Percentiles rank a stretch among this genome's conserved stretches.
phyloP scores from a whole-genome alignment of 352 stramenopile species.

The Globisporangium paroecandrum region DNA sequence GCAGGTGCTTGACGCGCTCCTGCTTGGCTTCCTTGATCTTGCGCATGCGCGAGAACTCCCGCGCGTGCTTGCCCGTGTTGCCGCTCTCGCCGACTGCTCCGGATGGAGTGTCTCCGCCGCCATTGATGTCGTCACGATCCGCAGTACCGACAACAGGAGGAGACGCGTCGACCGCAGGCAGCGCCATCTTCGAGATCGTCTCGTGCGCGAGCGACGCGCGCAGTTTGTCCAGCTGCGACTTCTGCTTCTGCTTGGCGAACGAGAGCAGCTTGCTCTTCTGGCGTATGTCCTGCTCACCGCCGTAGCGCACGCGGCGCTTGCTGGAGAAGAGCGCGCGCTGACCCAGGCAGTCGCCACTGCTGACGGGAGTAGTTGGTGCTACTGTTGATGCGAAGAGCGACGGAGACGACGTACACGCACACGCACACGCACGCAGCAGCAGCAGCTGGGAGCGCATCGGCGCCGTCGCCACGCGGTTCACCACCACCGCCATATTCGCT shows the following conservation, averaged over 20 bases:
- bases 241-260: slow-evolving; percentile 38
- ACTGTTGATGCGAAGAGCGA: neutral
- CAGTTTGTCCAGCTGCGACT: slow-evolving; percentile 40
- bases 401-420: neutral
- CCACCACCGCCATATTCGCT: neutral
- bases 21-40: slow-evolving; percentile 47
- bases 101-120: neutral
- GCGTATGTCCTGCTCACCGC: slow-evolving; percentile 18
- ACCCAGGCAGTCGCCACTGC: neutral
- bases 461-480: neutral
- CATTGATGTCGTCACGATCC: neutral
- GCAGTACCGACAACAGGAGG: neutral
- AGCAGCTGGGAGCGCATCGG: neutral
- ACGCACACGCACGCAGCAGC: slow-evolving; percentile 1
- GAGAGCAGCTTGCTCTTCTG: slow-evolving; percentile 24
- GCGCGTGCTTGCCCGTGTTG: slow-evolving; percentile 17
- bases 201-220: slow-evolving; percentile 30
- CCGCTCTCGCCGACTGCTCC: slow-evolving; percentile 6
- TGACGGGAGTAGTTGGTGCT: neutral
- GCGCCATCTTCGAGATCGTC: slow-evolving; percentile 11
- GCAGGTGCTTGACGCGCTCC: slow-evolving; percentile 55
- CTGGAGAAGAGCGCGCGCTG: slow-evolving; percentile 27
- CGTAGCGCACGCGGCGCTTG: slow-evolving; percentile 30
- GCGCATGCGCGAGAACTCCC: slow-evolving; percentile 55
- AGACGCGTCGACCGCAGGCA: slow-evolving; percentile 3